Conservation (phyloP, 768 basidiomycete genomes). For the Xerocomellus intermedius region DNA sequence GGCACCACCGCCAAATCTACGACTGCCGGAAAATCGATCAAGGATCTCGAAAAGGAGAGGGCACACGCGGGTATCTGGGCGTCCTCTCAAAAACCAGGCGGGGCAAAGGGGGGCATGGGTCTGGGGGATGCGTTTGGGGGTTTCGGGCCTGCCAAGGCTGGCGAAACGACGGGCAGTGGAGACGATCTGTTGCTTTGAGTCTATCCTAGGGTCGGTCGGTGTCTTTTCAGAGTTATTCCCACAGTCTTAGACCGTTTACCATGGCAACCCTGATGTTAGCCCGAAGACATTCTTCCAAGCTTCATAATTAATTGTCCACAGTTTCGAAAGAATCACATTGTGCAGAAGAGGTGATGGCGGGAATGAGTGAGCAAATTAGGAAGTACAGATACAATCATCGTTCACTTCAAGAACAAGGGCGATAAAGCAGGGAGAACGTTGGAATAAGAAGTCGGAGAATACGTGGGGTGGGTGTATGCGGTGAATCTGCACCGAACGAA, state of each 20-base stretch:
- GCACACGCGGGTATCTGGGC: conserved; percentile 79
- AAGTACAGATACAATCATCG: conserved; percentile 40
- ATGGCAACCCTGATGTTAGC: neutral
- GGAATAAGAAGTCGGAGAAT: conserved; percentile 21
- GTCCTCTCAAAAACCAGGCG: conserved; percentile 26
- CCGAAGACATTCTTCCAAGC: neutral
- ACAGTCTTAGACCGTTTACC: conserved; percentile 8
- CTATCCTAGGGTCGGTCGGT: neutral
- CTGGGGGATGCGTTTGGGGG: conserved; percentile 32
- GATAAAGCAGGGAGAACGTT: conserved; percentile 17
- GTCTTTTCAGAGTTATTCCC: neutral
- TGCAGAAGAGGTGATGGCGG: conserved; percentile 14
- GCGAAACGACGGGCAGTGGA: conserved; percentile 27
- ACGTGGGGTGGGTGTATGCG: conserved; percentile 1
- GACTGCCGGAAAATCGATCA: conserved; percentile 68
- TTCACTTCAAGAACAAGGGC: conserved; percentile 33
- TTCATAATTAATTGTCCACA: conserved; percentile 17
- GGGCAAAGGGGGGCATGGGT: conserved; percentile 11
- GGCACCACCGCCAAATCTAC: conserved; percentile 35
- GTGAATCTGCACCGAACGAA: conserved; percentile 3
- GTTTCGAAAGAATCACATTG: conserved; percentile 20
- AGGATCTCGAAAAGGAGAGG: conserved; percentile 88
- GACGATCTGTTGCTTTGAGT: conserved; percentile 45
- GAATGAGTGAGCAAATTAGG: conserved; percentile 32
- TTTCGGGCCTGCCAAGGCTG: conserved; percentile 28